phyloP scores from a whole-genome alignment of 2,329 filamentous ascomycete species.

The Venturia effusa region DNA sequence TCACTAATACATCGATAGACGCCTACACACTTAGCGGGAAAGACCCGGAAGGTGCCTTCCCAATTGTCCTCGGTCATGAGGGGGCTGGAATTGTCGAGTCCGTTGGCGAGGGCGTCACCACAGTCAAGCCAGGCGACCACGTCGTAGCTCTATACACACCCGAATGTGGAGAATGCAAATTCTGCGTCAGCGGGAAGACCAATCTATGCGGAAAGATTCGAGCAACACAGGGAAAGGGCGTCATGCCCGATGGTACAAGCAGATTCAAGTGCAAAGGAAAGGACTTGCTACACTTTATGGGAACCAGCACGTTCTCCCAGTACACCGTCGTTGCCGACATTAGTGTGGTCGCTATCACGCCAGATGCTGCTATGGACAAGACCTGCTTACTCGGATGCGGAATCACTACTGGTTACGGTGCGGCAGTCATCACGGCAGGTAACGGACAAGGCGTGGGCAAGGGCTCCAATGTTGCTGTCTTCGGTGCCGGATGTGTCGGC shows the following conservation, averaged over 20 bases:
- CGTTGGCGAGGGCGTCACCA: slow-evolving; percentile 87
- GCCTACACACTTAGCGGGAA: slow-evolving; percentile 67
- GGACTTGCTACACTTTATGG: slow-evolving; percentile 97
- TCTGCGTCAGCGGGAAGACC: slow-evolving; percentile 99
- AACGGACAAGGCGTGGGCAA: slow-evolving; percentile 53
- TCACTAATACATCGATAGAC: slow-evolving; percentile 17
- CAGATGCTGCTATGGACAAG: slow-evolving; percentile 86
- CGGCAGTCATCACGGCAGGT: slow-evolving; percentile 83
- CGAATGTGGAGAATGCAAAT: slow-evolving; percentile 97
- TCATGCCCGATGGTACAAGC: slow-evolving; percentile 94
- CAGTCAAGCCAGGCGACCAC: slow-evolving; percentile 86
- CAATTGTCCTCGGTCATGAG: slow-evolving; percentile 32
- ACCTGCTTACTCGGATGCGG: slow-evolving; percentile 94
- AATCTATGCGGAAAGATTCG: slow-evolving; percentile 99
- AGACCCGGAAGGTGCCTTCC: slow-evolving; percentile 67
- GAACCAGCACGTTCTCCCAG: slow-evolving; percentile 95
- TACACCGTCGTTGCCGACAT: slow-evolving; percentile 99
- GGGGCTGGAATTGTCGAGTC: slow-evolving; percentile 32
- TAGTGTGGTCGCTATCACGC: slow-evolving; percentile 87
- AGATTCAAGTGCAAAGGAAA: slow-evolving; percentile 93
- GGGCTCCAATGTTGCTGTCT: slow-evolving; percentile 81
- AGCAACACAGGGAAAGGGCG: slow-evolving; percentile 85
- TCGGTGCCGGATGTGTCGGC: slow-evolving; percentile 92
- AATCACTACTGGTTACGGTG: slow-evolving; percentile 97
- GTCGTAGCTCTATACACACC: slow-evolving; percentile 61